These are phyloP conservation scores for Naganishia friedmannii DNA, from an alignment of 768 basidiomycete genomes.

Conservation along the genomic window DNA sequence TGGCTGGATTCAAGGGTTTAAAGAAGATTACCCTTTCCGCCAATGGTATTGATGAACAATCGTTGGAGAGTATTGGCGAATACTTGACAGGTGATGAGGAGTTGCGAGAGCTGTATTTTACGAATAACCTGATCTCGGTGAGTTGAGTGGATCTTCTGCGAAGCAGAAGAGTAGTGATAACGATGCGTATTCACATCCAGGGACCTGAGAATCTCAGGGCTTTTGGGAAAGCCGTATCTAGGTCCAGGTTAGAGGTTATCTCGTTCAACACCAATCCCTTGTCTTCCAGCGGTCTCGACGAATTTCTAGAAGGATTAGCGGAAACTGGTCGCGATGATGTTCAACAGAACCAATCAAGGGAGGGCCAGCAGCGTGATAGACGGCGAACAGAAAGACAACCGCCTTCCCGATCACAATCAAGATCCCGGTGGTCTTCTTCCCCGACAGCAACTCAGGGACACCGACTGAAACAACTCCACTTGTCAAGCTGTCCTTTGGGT, in stretches of 20 bases:
- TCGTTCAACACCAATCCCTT: slow-evolving; percentile 23
- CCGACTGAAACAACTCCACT: slow-evolving; percentile 23
- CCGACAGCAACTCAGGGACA: not conserved
- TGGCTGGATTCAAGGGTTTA: slow-evolving; percentile 4
- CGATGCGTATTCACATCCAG: not conserved
- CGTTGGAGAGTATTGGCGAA: slow-evolving; percentile 18
- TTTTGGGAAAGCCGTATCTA: slow-evolving; percentile 11
- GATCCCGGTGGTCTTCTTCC: slow-evolving; percentile 6
- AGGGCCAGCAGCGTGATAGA: too few species aligned
- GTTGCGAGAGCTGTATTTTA: slow-evolving; percentile 22
- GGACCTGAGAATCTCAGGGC: slow-evolving; percentile 15
- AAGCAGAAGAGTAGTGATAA: not conserved
- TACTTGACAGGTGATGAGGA: slow-evolving; percentile 14
- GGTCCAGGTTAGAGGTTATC: not conserved
- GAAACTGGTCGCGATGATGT: slow-evolving; percentile 12
- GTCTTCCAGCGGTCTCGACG: slow-evolving; percentile 1
- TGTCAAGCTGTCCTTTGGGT: slow-evolving; percentile 21
- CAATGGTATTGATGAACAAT: slow-evolving; percentile 15
- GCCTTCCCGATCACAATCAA: slow-evolving; percentile 15
- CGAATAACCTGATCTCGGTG: slow-evolving; percentile 24
- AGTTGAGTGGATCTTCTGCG: not conserved
- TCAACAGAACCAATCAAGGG: not conserved
- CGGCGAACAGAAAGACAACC: too few species aligned
- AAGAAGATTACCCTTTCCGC: slow-evolving; percentile 21
- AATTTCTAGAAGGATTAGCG: slow-evolving; percentile 20